Base-by-base conservation (phyloP, 148 eudicot genomes). In the Rhododendron griersonianum region DNA sequence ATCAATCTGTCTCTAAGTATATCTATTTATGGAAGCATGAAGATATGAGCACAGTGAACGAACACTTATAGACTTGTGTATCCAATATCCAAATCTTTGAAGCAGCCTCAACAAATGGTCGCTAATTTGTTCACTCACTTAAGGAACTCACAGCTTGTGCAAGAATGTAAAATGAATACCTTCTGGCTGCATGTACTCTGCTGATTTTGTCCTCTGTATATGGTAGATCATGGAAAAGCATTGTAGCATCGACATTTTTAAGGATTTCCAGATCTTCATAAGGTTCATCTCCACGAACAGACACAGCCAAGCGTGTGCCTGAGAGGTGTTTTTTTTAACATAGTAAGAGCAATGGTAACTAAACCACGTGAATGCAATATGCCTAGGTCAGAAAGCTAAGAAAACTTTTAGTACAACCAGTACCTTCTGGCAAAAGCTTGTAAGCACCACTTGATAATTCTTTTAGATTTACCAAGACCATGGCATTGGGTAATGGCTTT, bases 361-460 rank as follows among this genome's bases (percentile, higher is more conserved):
- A 28, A 23, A 18, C 28, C 67, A 71, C 44, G 9, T 19, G 33
- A 75, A 33, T 61, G 50, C 8, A 50, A 51, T 25, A 21, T 21
- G 23, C 33, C 41, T 16, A 11, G 33, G 45, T 61, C 55, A 59
- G 67, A 59, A 21, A 35, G 33, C 57, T 51, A 51, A 69, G 14
- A 78, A 11, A 86, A 86, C 23, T 9, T 83, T 63, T 9, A 48
- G 78, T 28, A 78, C 67, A 77, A 37, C 63, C 2, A 16, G 50
- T 67, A 97, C 98, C 98, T 94, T 94, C 96, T 74, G 98, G 98
- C 83, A 97, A 95, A 87, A 97, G 95, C 93, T 94, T 94, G 93
- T 93, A 84, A 83, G 95, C 98, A 86, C 98, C 95, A 84, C 91
- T 89, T 81, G 98, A 90, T 86, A 97, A 83, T 79, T 95, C 98